Evolutionary conservation across 148 eudicot species (phyloP), one percentile per base, ranked within the genome.

Genomic region (Vaccinium macrocarpon): DNA sequence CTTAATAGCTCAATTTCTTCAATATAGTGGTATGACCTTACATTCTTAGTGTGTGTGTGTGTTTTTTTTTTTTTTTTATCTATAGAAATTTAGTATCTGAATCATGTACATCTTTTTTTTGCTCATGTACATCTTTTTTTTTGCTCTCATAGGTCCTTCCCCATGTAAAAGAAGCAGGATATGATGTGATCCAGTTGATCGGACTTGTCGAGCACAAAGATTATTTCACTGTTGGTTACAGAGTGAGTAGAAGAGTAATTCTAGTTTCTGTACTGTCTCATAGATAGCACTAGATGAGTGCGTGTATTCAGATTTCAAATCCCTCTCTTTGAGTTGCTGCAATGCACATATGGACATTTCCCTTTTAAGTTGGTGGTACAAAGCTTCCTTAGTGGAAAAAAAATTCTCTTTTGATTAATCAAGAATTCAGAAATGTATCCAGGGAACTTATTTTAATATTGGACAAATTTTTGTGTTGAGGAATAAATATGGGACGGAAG

Each of bases 141-240:
- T 72, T 78, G 61, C 52, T 55, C 66, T 82, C 70, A 75, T 90
- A 97, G 99, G 89, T 94, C 86, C 98, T 97, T 49, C 95, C 95
- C 83, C 92, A 89, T 80, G 89, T 95, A 71, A 97, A 95, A 87
- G 93, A 91, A 85, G 89, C 96, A 38, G 99, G 99, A 81, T 97
- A 97, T 89, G 95, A 97, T 89, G 98, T 93, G 55, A 90, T 97
- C 77, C 99, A 95, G 84, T 88, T 95, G 83, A 90, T 97, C 91
- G 99, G 98, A 84, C 90, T 95, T 89, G 87, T 90, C 87, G 99
- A 97, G 93, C 99, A 97, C 91, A 95, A 95, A 90, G 99, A 97
- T 88, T 97, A 97, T 88, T 95, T 86, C 86, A 90, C 99, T 55
- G 95, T 94, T 87, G 99, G 99, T 53, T 97, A 97, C 86, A 93